Conservation (phyloP, 1,139 yeast species). For the Blastobotrys elegans region DNA sequence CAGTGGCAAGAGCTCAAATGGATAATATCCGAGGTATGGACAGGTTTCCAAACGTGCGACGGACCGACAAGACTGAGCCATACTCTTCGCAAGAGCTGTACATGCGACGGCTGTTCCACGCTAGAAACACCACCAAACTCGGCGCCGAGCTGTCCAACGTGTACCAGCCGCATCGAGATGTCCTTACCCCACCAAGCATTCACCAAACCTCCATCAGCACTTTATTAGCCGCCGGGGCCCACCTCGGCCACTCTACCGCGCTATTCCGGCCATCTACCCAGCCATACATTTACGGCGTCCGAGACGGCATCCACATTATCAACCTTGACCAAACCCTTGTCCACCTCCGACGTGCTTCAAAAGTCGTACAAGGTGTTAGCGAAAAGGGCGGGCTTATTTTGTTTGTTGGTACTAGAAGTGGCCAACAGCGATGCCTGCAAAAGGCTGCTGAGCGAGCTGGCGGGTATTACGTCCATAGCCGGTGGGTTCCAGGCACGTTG, state of each 20-base stretch:
- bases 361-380: conserved; percentile 74
- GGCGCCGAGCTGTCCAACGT: conserved; percentile 66
- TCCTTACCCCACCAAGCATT: conserved; percentile 52
- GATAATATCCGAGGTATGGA: conserved; percentile 27
- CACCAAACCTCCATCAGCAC: conserved; percentile 59
- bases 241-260: conserved; percentile 82
- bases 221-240: conserved; percentile 88
- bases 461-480: conserved; percentile 75
- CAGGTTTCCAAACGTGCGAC: conserved; percentile 38
- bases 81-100: conserved; percentile 74
- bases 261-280: conserved; percentile 82
- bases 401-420: conserved; percentile 79
- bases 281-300: conserved; percentile 81
- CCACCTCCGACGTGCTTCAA: conserved; percentile 71
- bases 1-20: too few relatives aligned
- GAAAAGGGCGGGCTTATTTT: conserved; percentile 80
- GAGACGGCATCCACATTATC: conserved; percentile 83
- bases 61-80: conserved; percentile 39
- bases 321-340: conserved; percentile 79
- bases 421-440: conserved; percentile 69
- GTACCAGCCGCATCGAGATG: conserved; percentile 65
- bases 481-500: conserved; percentile 95
- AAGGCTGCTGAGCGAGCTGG: conserved; percentile 72
- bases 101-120: conserved; percentile 60
- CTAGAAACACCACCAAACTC: conserved; percentile 46